Evolutionary conservation across 2,329 filamentous ascomycete species (phyloP), one percentile per base, ranked within the genome.

Genomic region (Arthrobotrys pseudoclavata): DNA sequence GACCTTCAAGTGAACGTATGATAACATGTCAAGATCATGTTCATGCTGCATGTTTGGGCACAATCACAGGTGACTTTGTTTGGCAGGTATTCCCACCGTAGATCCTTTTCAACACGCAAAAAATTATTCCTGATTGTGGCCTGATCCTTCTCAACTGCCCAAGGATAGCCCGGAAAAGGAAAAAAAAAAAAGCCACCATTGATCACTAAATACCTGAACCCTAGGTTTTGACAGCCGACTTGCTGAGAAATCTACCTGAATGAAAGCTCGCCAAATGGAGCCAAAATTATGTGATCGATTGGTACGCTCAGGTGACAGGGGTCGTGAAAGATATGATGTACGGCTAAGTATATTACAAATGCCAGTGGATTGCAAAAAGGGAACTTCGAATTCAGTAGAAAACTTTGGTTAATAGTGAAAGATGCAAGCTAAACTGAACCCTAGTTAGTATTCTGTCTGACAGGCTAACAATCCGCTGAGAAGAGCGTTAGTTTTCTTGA

Each of bases 71-170:
- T 13, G 13, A 24, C 60, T 34, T 18, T 48, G 10, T 42, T 42
- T 42, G 45, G 68, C 20, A 53, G 55, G 31, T 53, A 26, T 26
- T 53, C 18, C n/a, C 37, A 57, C 13, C 40, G 29, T 60, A 18
- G 69, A 60, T 42, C 55, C 55, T 60, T 42, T 12, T 3, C 55
- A 42, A 60, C 55, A 26, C 31, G 18, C 37, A 61, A 31, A 61
- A 31, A 60, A 9, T 29, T 53, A 15, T 64, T 61, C 66, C 66
- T 76, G 57, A 76, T 76, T 70, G 72, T 76, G 72, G 72, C 72
- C 72, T 76, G 70, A 76, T 66, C 60, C 57, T 22, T 37, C 50
- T 50, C 48, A 2, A 50, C 31, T 18, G 15, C 45, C 29, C 18
- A 50, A 22, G 26, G 26, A 52, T 34, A 6, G 31, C 55, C 42